Evolutionary conservation across 805 yeast species (phyloP).

Genomic region (Spathaspora girioi): DNA sequence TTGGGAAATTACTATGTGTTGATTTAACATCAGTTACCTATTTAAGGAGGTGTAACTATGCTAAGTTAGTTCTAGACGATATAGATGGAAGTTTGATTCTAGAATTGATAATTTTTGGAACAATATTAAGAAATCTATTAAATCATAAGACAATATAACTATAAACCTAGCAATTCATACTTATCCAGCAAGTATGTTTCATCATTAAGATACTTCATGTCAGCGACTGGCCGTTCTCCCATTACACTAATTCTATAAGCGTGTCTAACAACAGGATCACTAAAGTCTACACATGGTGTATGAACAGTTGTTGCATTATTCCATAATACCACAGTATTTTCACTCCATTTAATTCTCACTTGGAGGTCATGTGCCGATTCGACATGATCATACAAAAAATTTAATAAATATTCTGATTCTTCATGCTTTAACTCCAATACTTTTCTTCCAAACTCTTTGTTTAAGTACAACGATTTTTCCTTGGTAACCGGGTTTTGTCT

Average conservation of each 20-base stretch:
- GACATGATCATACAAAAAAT: slow-evolving; percentile 29
- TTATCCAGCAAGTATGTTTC: slow-evolving; percentile 8
- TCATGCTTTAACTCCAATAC: slow-evolving; percentile 33
- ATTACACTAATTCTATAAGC: slow-evolving; percentile 36
- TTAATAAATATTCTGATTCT: slow-evolving; percentile 28
- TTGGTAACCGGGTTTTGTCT: slow-evolving; percentile 34
- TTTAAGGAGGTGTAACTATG: too few species aligned
- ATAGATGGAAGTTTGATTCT: too few species aligned
- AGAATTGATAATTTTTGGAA: too few species aligned
- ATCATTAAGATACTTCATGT: slow-evolving; percentile 25
- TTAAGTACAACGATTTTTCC: slow-evolving; percentile 27
- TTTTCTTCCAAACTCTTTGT: slow-evolving; percentile 30
- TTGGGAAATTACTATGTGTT: too few species aligned
- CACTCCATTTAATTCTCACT: slow-evolving; percentile 35
- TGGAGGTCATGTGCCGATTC: slow-evolving; percentile 33
- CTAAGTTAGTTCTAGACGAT: too few species aligned
- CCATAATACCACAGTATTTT: slow-evolving; percentile 34
- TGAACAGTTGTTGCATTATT: slow-evolving; percentile 33
- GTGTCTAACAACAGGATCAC: slow-evolving; percentile 31
- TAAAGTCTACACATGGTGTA: slow-evolving; percentile 34
- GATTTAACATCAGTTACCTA: too few species aligned
- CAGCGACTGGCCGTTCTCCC: slow-evolving; percentile 36
- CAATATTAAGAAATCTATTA: too few species aligned
- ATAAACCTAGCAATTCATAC: slow-evolving; percentile 7
- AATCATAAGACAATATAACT: not conserved